These are phyloP conservation scores for Mycogone perniciosa DNA, from an alignment of 2,329 filamentous ascomycete genomes.

Conservation along the genomic window DNA sequence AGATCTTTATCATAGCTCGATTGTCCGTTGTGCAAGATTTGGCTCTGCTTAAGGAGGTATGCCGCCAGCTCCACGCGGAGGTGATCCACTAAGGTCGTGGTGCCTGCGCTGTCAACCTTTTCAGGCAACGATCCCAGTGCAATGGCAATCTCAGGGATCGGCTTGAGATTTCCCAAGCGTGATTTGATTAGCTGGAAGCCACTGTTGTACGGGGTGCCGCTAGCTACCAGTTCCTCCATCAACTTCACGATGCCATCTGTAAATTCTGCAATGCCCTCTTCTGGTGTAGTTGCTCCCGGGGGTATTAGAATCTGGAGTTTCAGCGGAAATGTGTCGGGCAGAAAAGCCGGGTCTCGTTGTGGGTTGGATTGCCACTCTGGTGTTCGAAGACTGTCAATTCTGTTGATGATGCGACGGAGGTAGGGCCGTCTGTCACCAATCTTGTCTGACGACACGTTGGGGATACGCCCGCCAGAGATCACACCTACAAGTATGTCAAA, in stretches of 20 bases:
- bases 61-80: slow-evolving; percentile 17
- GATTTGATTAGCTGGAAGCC: neutral
- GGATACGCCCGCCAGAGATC: too few relatives aligned
- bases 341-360: neutral
- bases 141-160: neutral
- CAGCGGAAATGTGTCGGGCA: slow-evolving; percentile 4
- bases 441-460: neutral
- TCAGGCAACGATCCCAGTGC: neutral
- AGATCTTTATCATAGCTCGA: neutral
- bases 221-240: slow-evolving; percentile 1
- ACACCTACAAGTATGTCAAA: neutral
- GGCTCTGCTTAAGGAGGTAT: slow-evolving; percentile 3
- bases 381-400: slow-evolving; percentile 2
- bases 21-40: neutral
- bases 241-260: neutral
- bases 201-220: neutral
- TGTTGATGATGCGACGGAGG: neutral
- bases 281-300: neutral
- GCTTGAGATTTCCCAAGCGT: neutral
- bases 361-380: slow-evolving; percentile 5
- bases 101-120: neutral
- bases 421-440: neutral
- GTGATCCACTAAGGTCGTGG: slow-evolving; percentile 15
- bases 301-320: slow-evolving; percentile 2
- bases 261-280: neutral